Percentiles rank a stretch among this genome's conserved stretches.
Conservation (phyloP, 148 eudicot species). For the Fagopyrum tataricum region DNA sequence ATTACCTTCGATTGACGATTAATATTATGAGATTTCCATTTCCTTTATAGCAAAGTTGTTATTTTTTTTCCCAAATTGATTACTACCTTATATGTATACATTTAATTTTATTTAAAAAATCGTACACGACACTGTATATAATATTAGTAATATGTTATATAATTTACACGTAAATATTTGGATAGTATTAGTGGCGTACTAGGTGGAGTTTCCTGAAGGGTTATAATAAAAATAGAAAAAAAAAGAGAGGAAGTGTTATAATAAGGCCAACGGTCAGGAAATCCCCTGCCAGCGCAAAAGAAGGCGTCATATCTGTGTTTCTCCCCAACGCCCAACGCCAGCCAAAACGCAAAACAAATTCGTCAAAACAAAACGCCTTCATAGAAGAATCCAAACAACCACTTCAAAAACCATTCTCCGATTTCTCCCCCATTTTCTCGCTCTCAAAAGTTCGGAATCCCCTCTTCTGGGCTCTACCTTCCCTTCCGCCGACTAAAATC, state of each 20-base stretch:
- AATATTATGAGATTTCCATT: too few species aligned
- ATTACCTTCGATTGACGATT: too few species aligned
- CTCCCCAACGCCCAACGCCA: neutral
- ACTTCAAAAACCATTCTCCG: neutral
- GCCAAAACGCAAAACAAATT: neutral
- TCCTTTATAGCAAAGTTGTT: too few species aligned
- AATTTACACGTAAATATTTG: too few species aligned
- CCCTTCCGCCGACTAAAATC: neutral
- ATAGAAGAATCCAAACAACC: neutral
- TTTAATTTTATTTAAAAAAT: too few species aligned
- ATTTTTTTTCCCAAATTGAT: too few species aligned
- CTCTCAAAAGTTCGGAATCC: neutral
- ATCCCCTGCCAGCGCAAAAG: neutral
- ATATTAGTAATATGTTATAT: too few species aligned
- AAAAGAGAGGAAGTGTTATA: neutral
- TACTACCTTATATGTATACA: too few species aligned
- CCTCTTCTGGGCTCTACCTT: neutral
- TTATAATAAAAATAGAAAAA: neutral
- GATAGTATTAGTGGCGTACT: too few species aligned
- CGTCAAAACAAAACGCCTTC: neutral
- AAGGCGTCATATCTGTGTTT: neutral
- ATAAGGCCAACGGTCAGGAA: conserved; percentile 10
- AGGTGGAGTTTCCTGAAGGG: neutral
- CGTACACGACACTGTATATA: too few species aligned
- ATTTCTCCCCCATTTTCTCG: neutral